Percentiles rank a stretch among this genome's conserved stretches.
Evolutionary conservation across 1,139 yeast genomes (phyloP).

Genomic region (Lodderomyces theae): DNA sequence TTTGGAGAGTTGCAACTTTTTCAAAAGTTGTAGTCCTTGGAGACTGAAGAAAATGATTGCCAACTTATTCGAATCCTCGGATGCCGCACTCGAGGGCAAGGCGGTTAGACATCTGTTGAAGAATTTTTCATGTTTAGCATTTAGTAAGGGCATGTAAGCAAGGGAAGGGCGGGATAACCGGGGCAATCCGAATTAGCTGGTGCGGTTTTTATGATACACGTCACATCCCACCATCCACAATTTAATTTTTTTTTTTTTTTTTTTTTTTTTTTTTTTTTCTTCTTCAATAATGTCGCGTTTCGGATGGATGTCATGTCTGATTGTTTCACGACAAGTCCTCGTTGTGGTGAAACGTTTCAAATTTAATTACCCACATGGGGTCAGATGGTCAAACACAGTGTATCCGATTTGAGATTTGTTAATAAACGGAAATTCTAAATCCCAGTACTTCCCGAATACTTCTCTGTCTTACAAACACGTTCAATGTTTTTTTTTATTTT

Average conservation of each 20-base stretch:
- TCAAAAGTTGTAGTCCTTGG: slow-evolving; percentile 57
- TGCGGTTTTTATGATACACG: not conserved
- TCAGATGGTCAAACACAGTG: not conserved
- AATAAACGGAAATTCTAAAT: no score
- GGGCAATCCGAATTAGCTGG: not conserved
- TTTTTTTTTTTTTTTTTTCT: not conserved
- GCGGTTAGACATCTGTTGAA: slow-evolving; percentile 50
- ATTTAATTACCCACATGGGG: not conserved
- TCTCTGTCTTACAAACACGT: no score
- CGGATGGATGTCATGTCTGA: slow-evolving; percentile 4
- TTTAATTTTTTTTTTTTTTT: not conserved
- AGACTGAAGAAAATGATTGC: slow-evolving; percentile 67
- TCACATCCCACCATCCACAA: no score
- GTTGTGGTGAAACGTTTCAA: not conserved
- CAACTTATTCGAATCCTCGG: slow-evolving; percentile 64
- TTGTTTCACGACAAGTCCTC: slow-evolving; percentile 2
- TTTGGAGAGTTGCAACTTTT: slow-evolving; percentile 29
- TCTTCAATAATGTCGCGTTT: no score
- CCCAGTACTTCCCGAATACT: no score
- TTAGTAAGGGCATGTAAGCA: slow-evolving; percentile 11
- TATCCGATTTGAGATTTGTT: no score
- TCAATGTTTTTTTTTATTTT: no score
- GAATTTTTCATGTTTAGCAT: slow-evolving; percentile 47
- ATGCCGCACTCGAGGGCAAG: slow-evolving; percentile 49
- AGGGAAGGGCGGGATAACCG: not conserved